These are phyloP conservation scores for Psidium friedrichsthalianum DNA, from an alignment of 345 rosid species.

Conservation along the genomic window DNA sequence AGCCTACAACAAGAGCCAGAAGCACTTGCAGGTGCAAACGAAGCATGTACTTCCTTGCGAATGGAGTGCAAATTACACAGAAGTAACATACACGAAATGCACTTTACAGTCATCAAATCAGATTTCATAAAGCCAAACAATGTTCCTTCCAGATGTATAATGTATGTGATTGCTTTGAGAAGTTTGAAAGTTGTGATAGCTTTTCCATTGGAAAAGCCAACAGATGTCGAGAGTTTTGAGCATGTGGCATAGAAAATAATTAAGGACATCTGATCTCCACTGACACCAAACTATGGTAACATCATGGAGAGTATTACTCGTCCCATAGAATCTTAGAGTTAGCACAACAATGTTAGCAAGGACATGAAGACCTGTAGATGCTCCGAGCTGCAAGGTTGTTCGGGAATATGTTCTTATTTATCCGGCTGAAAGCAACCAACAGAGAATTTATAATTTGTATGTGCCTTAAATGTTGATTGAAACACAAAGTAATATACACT, in stretches of 20 bases:
- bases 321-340: not conserved
- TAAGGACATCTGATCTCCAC: not conserved
- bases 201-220: not conserved
- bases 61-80: not conserved
- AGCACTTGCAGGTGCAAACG: not conserved
- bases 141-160: not conserved
- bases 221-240: not conserved
- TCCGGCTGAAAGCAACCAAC: too few species aligned
- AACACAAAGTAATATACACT: too few species aligned
- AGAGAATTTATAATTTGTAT: too few species aligned
- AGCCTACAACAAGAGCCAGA: not conserved
- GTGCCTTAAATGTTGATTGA: too few species aligned
- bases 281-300: not conserved
- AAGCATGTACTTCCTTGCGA: not conserved
- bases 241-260: not conserved
- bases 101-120: not conserved
- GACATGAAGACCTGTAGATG: slow-evolving; percentile 59
- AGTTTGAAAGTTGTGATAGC: not conserved
- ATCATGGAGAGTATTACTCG: not conserved
- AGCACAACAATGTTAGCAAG: not conserved
- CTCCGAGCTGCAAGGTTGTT: slow-evolving; percentile 66
- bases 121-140: not conserved
- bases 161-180: not conserved
- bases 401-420: slow-evolving; percentile 28
- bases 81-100: not conserved